Evolutionary conservation across 345 rosid species (phyloP), one percentile per base, ranked within the genome.

Genomic region (Melaleuca alternifolia): DNA sequence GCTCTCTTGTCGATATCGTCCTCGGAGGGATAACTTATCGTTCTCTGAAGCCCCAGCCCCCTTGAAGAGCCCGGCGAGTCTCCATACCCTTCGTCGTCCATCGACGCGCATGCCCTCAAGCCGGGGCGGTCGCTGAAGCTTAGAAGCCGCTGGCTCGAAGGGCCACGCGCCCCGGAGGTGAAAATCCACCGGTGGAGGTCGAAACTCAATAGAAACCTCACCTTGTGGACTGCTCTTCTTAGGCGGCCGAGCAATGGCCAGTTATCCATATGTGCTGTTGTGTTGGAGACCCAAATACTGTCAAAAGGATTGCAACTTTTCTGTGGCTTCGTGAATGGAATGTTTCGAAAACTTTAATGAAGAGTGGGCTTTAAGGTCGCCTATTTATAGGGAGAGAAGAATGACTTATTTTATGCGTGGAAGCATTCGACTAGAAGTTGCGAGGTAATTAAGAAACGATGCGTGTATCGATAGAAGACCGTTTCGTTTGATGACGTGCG

Each of bases 61-160:
- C 30, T 48, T 18, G 85, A 84, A 53, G 90, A 56, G 41, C 41
- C 48, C 54, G 46, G 54, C 5, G 86, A 85, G 83, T 51, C 87
- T 65, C 61, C 46, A 11, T 65, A 15, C 54, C 51, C 71, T 16
- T 30, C 86, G 4, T 90, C 87, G 21, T 87, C 87, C 8, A 62
- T 82, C 51, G 82, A 94, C 0, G 86, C 24, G 71, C 89, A 92
- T 11, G 92, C 95, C 88, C 90, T 86, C 87, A 95, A 87, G 46
- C 98, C 98, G 2, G 93, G 92, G 84, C 94, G 88, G 48, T 93
- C 94, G 24, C 88, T 91, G 90, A 94, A 93, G 92, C 98, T 95
- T 83, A 93, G 88, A 75, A 94, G 88, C 28, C 88, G 89, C 62
- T 86, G 84, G 57, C 89, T 90, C 0, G 90, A 51, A 54, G 92